Conservation (phyloP, 208 protist genomes). For the Trypanosomatidae sp. region DNA sequence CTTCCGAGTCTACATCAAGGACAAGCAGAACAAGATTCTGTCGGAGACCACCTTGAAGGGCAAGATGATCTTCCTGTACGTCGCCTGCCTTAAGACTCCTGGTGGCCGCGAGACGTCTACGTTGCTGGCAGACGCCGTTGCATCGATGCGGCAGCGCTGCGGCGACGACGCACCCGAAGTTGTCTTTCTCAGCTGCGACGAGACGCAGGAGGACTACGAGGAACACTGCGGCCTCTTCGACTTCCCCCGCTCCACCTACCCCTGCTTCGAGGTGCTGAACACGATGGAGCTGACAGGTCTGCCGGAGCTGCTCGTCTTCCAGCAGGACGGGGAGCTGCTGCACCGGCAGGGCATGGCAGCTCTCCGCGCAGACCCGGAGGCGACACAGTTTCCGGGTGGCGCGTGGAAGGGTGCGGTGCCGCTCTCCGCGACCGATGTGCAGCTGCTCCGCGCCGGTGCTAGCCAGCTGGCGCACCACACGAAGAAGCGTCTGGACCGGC, state of each 20-base stretch:
- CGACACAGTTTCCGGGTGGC: slow-evolving; percentile 38
- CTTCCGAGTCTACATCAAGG: slow-evolving; percentile 34
- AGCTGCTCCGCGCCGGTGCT: slow-evolving; percentile 38
- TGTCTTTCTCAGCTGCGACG: slow-evolving; percentile 59
- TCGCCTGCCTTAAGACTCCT: slow-evolving; percentile 11
- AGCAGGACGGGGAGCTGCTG: slow-evolving; percentile 46
- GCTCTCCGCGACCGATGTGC: slow-evolving; percentile 51
- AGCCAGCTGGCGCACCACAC: slow-evolving; percentile 61
- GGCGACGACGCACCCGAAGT: slow-evolving; percentile 24
- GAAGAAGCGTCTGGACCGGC: slow-evolving; percentile 36
- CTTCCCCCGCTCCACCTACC: slow-evolving; percentile 47
- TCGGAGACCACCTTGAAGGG: slow-evolving; percentile 21
- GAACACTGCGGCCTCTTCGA: slow-evolving; percentile 37
- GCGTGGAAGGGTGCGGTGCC: slow-evolving; percentile 41
- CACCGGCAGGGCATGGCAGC: slow-evolving; percentile 60
- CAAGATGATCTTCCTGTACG: slow-evolving; percentile 59
- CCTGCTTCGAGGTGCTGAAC: slow-evolving; percentile 28
- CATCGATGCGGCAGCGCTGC: slow-evolving; percentile 14
- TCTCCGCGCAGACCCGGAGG: slow-evolving; percentile 52
- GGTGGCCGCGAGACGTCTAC: slow-evolving; percentile 33
- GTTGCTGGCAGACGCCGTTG: slow-evolving; percentile 32
- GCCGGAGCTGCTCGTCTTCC: slow-evolving; percentile 62
- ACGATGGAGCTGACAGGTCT: slow-evolving; percentile 29
- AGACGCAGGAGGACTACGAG: slow-evolving; percentile 38
- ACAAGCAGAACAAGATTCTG: slow-evolving; percentile 35